Evolutionary conservation across 148 eudicot genomes (phyloP).

Genomic region (Cornus controversa): DNA sequence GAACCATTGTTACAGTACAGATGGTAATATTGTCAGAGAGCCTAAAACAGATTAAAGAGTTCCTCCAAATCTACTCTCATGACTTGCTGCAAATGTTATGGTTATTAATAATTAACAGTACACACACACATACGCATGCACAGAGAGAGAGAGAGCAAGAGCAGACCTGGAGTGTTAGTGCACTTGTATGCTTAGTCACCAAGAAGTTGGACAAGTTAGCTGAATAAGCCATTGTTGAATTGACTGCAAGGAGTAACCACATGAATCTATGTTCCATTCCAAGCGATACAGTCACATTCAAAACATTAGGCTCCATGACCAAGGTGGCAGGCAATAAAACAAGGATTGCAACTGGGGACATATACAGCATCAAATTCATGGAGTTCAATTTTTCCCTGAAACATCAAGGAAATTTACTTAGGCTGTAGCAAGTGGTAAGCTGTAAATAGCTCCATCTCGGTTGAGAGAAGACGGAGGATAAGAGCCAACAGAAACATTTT

Average conservation of each 20-base stretch:
- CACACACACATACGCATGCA: neutral
- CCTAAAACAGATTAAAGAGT: neutral
- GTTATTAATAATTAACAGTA: no score
- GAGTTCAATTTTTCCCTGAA: conserved; percentile 95
- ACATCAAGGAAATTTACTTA: neutral
- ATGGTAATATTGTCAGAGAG: neutral
- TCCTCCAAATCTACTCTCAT: neutral
- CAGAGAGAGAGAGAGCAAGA: conserved; percentile 16
- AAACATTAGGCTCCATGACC: conserved; percentile 90
- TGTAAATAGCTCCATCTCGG: neutral
- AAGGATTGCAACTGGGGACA: conserved; percentile 89
- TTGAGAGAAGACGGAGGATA: neutral
- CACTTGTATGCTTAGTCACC: conserved; percentile 98
- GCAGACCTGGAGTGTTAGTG: conserved; percentile 88
- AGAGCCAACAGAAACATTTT: neutral
- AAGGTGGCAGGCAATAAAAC: conserved; percentile 79
- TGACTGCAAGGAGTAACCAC: conserved; percentile 70
- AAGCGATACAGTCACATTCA: conserved; percentile 53
- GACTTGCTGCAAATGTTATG: neutral
- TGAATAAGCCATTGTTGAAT: conserved; percentile 86
- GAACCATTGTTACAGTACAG: neutral
- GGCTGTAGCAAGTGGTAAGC: neutral
- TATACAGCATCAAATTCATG: conserved; percentile 87
- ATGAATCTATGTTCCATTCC: conserved; percentile 63
- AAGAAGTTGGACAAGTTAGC: conserved; percentile 95